phyloP scores from a whole-genome alignment of 768 basidiomycete species.

The Hortiboletus flavorubellus region DNA sequence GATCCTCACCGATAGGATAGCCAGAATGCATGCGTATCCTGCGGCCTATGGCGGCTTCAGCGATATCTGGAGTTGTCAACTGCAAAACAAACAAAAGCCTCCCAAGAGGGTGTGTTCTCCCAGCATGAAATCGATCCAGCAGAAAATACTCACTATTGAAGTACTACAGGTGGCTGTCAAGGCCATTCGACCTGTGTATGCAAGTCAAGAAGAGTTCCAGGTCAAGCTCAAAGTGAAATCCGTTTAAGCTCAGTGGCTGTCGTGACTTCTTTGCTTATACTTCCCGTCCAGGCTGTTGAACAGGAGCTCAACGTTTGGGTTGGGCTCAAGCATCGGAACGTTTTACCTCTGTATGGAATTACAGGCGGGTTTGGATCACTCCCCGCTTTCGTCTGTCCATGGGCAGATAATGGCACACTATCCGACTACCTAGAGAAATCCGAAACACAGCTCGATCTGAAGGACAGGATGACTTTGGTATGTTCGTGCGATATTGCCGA shows the following conservation, averaged over 20 bases:
- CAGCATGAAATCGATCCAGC: neutral
- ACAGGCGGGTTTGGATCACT: constrained; percentile 26
- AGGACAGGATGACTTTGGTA: constrained; percentile 19
- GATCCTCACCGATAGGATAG: constrained; percentile 17
- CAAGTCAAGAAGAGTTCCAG: neutral
- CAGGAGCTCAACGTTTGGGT: constrained; percentile 33
- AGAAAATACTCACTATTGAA: neutral
- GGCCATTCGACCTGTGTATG: constrained; percentile 13
- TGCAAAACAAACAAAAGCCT: neutral
- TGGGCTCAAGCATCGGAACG: constrained; percentile 27
- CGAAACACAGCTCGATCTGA: constrained; percentile 7
- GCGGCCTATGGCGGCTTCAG: constrained; percentile 30
- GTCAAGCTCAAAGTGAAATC: constrained; percentile 16
- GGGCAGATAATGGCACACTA: constrained; percentile 32
- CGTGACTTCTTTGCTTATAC: constrained; percentile 6
- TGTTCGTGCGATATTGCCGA: neutral
- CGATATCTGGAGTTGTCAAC: constrained; percentile 26
- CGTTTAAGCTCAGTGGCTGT: neutral
- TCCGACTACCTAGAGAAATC: constrained; percentile 27
- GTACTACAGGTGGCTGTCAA: constrained; percentile 27
- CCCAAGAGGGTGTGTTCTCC: constrained; percentile 10
- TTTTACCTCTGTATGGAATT: constrained; percentile 31
- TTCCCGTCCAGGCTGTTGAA: constrained; percentile 17
- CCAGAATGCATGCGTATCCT: constrained; percentile 18
- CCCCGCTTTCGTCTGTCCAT: constrained; percentile 33